Conservation (phyloP, 495 filamentous ascomycete genomes). For the Penicillium crystallinum region DNA sequence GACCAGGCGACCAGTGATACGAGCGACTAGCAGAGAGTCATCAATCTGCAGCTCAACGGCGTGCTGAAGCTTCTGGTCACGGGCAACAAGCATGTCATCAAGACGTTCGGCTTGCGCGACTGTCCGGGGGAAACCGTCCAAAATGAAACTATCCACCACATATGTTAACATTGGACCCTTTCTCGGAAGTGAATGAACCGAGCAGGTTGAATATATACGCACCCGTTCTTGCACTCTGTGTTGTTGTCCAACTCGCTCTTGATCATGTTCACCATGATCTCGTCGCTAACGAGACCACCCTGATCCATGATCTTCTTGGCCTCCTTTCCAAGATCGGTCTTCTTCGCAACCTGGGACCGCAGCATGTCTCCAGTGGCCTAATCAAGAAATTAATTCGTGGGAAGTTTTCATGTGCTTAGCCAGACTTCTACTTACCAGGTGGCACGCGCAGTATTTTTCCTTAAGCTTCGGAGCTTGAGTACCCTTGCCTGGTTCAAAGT, state of each 20-base stretch:
- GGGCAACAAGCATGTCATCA: conserved; percentile 77
- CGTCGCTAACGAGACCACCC: conserved; percentile 94
- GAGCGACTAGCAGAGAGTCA: conserved; percentile 83
- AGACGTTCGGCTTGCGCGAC: conserved; percentile 92
- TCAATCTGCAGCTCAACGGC: conserved; percentile 96
- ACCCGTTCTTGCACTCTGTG: conserved; percentile 91
- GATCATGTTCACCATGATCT: conserved; percentile 99
- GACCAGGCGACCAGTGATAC: conserved; percentile 93
- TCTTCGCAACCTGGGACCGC: conserved; percentile 95
- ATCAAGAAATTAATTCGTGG: conserved; percentile 7
- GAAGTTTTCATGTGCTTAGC: neutral
- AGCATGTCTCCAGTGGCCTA: conserved; percentile 99
- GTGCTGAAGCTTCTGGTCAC: conserved; percentile 78
- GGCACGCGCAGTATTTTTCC: conserved; percentile 93
- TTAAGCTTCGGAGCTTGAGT: conserved; percentile 97
- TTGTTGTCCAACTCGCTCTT: conserved; percentile 93
- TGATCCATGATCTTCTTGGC: conserved; percentile 99
- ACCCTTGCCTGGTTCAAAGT: conserved; percentile 74
- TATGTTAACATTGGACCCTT: conserved; percentile 11
- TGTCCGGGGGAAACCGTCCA: conserved; percentile 96
- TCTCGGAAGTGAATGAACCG: neutral
- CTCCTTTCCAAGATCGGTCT: conserved; percentile 88
- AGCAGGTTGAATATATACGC: conserved; percentile 3
- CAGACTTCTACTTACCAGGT: conserved; percentile 64
- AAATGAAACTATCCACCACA: conserved; percentile 71